Conservation (phyloP, 805 yeast species). For the Barnettozyma vustinii region DNA sequence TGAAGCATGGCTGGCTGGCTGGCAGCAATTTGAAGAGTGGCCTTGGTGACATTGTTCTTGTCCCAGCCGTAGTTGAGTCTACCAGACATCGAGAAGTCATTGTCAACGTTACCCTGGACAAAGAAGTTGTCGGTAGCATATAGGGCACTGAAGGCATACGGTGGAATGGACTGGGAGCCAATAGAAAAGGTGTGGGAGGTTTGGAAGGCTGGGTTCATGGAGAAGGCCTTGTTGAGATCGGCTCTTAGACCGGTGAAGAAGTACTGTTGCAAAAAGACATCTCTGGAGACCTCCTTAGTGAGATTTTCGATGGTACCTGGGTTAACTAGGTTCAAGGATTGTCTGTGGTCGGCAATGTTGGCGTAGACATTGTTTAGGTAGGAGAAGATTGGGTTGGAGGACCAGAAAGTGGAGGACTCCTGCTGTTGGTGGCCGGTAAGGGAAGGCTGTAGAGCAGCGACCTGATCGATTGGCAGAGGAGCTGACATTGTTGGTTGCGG, state of each 20-base stretch:
- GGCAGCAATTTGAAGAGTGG: constrained; percentile 80
- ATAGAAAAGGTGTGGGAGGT: constrained; percentile 88
- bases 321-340: constrained; percentile 73
- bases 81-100: constrained; percentile 78
- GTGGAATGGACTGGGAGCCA: constrained; percentile 81
- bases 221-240: constrained; percentile 87
- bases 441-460: constrained; percentile 8
- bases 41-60: constrained; percentile 69
- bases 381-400: constrained; percentile 10
- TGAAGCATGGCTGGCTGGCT: constrained; percentile 93
- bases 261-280: constrained; percentile 84
- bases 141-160: constrained; percentile 86
- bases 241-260: constrained; percentile 95
- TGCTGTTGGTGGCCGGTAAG: constrained; percentile 2
- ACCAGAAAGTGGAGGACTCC: constrained; percentile 9
- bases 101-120: constrained; percentile 88
- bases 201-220: constrained; percentile 93
- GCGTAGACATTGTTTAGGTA: constrained; percentile 50
- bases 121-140: constrained; percentile 82
- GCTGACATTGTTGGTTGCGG: constrained; percentile 3
- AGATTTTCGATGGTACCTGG: constrained; percentile 95
- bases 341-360: constrained; percentile 71
- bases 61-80: constrained; percentile 91
- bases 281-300: constrained; percentile 89
- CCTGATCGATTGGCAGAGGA: constrained; percentile 11